These are phyloP conservation scores for Pseudogymnoascus pannorum DNA, from an alignment of 2,329 filamentous ascomycete species.

Conservation along the genomic window DNA sequence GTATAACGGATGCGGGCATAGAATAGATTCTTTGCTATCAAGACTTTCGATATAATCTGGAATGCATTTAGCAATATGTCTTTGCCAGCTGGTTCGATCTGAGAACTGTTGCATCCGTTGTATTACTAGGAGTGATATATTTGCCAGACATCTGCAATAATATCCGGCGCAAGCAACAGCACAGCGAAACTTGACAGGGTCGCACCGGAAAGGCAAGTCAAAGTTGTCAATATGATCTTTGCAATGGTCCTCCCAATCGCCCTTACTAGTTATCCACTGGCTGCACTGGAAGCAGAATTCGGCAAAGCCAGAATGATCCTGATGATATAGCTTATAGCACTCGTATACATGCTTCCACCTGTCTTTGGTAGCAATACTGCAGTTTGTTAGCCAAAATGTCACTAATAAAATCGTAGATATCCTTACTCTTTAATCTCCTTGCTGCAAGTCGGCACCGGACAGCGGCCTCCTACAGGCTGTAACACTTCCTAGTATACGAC, in stretches of 20 bases:
- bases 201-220: constrained; percentile 13
- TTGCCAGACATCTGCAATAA: background rate
- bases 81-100: background rate
- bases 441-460: background rate
- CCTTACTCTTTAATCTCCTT: background rate
- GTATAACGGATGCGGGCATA: background rate
- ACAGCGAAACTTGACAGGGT: constrained; percentile 9
- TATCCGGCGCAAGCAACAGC: constrained; percentile 11
- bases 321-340: constrained; percentile 11
- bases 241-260: constrained; percentile 14
- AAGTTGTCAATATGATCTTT: constrained; percentile 16
- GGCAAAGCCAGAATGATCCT: constrained; percentile 15
- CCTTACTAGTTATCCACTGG: constrained; percentile 13
- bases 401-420: background rate
- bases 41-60: background rate
- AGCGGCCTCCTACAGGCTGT: background rate
- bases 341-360: constrained; percentile 14
- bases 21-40: background rate
- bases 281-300: constrained; percentile 15
- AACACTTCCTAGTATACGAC: constrained; percentile 7
- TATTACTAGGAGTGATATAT: background rate
- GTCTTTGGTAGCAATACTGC: background rate
- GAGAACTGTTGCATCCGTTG: background rate
- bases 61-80: background rate
- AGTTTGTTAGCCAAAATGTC: background rate